Conservation (phyloP, 2,329 filamentous ascomycete genomes). For the Colletotrichum filicis region DNA sequence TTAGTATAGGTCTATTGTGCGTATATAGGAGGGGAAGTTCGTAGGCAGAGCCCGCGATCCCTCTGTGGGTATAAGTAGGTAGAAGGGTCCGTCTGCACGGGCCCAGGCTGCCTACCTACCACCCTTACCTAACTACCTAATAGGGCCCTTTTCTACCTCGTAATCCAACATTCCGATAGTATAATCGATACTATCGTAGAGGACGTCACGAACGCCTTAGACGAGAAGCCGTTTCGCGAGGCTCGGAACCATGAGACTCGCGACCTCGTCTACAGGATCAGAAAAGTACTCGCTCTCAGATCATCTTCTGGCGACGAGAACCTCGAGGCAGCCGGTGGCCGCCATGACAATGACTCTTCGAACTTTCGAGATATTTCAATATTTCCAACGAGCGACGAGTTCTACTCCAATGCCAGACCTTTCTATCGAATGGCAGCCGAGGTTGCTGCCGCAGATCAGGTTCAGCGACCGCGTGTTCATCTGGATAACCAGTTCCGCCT, state of each 20-base stretch:
- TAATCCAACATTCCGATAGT: too few relatives aligned
- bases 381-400: slow-evolving; percentile 74
- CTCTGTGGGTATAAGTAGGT: too few relatives aligned
- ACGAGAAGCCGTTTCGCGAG: slow-evolving; percentile 39
- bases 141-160: too few relatives aligned
- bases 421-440: slow-evolving; percentile 67
- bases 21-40: too few relatives aligned
- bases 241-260: slow-evolving; percentile 39
- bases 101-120: too few relatives aligned
- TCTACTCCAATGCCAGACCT: slow-evolving; percentile 60
- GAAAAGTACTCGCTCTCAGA: slow-evolving; percentile 49
- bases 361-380: slow-evolving; percentile 72
- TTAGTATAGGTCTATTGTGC: too few relatives aligned
- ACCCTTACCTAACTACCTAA: too few relatives aligned
- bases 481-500: slow-evolving; percentile 79
- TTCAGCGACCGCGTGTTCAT: slow-evolving; percentile 58
- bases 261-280: slow-evolving; percentile 48
- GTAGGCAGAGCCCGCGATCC: too few relatives aligned
- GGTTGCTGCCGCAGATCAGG: slow-evolving; percentile 51
- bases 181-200: slow-evolving; percentile 40
- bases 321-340: slow-evolving; percentile 64
- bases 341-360: slow-evolving; percentile 78
- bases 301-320: slow-evolving; percentile 32
- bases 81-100: too few relatives aligned
- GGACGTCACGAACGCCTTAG: slow-evolving; percentile 41